Conservation (phyloP, 2,329 filamentous ascomycete species). For the Didymella exigua region DNA sequence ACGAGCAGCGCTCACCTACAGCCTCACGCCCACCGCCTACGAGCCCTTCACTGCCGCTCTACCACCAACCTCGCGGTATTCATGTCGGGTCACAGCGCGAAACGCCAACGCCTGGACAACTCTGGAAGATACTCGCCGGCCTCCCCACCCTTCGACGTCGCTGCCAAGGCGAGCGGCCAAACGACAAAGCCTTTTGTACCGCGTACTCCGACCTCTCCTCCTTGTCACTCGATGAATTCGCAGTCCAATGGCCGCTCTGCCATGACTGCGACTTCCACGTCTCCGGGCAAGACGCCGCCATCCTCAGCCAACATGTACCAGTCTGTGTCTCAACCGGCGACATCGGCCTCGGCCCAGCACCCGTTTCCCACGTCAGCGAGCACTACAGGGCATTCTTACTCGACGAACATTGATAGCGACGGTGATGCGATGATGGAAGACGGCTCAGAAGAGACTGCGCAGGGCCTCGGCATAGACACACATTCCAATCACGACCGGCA, state of each 20-base stretch:
- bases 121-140: slow-evolving; percentile 53
- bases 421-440: slow-evolving; percentile 52
- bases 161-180: slow-evolving; percentile 43
- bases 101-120: slow-evolving; percentile 49
- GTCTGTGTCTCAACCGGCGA: slow-evolving; percentile 42
- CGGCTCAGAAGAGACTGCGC: slow-evolving; percentile 34
- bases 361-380: slow-evolving; percentile 49
- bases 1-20: slow-evolving; percentile 30
- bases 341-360: slow-evolving; percentile 37
- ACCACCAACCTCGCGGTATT: slow-evolving; percentile 22
- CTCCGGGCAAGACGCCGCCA: slow-evolving; percentile 49
- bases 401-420: slow-evolving; percentile 48
- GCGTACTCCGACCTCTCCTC: slow-evolving; percentile 56
- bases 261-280: slow-evolving; percentile 33
- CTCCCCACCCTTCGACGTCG: slow-evolving; percentile 50
- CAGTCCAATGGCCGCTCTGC: slow-evolving; percentile 46
- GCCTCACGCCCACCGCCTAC: slow-evolving; percentile 22
- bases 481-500: slow-evolving; percentile 56
- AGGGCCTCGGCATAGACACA: slow-evolving; percentile 45
- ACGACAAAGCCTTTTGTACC: slow-evolving; percentile 53
- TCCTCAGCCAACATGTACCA: slow-evolving; percentile 50
- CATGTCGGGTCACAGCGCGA: slow-evolving; percentile 47
- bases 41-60: slow-evolving; percentile 17
- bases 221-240: slow-evolving; percentile 55
- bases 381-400: slow-evolving; percentile 41